phyloP scores from a whole-genome alignment of 768 basidiomycete species.

The Amanita molliuscula region DNA sequence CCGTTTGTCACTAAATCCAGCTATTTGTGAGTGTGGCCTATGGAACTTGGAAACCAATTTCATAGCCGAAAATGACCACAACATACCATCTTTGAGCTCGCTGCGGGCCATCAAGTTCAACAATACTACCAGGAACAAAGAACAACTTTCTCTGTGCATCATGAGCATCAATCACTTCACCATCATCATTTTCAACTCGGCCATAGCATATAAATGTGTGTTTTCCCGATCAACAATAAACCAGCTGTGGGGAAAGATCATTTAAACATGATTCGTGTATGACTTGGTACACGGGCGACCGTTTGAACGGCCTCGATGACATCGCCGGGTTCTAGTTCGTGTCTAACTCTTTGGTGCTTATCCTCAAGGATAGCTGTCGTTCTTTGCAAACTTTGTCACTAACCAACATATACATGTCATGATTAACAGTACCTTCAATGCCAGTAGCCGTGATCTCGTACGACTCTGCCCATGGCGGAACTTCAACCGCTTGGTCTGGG shows the following conservation, averaged over 20 bases:
- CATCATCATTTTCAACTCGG: constrained; percentile 75
- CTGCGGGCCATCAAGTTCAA: constrained; percentile 73
- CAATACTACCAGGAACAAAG: constrained; percentile 75
- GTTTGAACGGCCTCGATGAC: constrained; percentile 82
- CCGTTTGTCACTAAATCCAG: constrained; percentile 67
- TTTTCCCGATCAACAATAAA: constrained; percentile 75
- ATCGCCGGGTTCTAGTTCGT: constrained; percentile 83
- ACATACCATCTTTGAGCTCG: constrained; percentile 74
- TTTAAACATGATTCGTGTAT: background rate
- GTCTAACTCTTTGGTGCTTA: constrained; percentile 78
- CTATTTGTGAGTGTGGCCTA: constrained; percentile 75
- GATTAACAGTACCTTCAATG: constrained; percentile 37
- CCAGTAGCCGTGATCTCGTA: constrained; percentile 60
- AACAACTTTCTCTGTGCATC: constrained; percentile 78
- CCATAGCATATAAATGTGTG: constrained; percentile 88
- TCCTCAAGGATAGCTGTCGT: constrained; percentile 67
- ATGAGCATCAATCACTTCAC: constrained; percentile 80
- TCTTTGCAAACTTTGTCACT: constrained; percentile 20
- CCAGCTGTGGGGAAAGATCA: constrained; percentile 48
- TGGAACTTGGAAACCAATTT: constrained; percentile 1
- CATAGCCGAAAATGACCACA: background rate
- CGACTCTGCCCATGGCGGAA: constrained; percentile 64
- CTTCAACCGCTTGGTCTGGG: constrained; percentile 40
- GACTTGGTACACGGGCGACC: constrained; percentile 59
- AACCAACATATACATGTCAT: background rate